Evolutionary conservation across 1,284 basidiomycete genomes (phyloP).

Genomic region (Spongispora temasekensis): DNA sequence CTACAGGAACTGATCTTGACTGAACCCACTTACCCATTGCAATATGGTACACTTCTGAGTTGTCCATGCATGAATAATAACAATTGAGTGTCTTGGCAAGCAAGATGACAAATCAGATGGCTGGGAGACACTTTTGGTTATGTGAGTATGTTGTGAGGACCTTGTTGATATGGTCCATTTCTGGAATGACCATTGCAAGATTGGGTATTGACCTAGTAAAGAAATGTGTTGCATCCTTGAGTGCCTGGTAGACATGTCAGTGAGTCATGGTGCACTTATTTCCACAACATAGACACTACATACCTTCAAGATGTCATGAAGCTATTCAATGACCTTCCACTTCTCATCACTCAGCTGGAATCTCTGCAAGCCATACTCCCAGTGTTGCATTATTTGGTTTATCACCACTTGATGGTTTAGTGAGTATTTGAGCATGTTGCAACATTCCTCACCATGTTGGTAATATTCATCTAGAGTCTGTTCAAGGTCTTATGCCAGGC

Average conservation of each 20-base stretch:
- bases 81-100: neutral
- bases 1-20: no score
- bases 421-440: neutral
- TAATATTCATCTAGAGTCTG: neutral
- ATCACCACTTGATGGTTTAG: neutral
- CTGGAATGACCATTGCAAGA: no score
- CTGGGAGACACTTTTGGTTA: neutral
- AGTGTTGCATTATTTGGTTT: neutral
- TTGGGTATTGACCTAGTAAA: no score
- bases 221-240: constrained; percentile 28
- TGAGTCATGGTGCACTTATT: no score
- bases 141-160: no score
- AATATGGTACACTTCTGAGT: no score
- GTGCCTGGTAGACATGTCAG: neutral
- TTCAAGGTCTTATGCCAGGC: neutral
- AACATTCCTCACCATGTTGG: neutral
- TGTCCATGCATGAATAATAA: no score
- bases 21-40: no score
- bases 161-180: no score
- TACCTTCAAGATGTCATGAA: neutral
- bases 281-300: no score
- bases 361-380: no score
- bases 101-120: neutral
- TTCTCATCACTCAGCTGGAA: no score
- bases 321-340: neutral